phyloP scores from a whole-genome alignment of 768 basidiomycete genomes.

The Tulasnella sp. region DNA sequence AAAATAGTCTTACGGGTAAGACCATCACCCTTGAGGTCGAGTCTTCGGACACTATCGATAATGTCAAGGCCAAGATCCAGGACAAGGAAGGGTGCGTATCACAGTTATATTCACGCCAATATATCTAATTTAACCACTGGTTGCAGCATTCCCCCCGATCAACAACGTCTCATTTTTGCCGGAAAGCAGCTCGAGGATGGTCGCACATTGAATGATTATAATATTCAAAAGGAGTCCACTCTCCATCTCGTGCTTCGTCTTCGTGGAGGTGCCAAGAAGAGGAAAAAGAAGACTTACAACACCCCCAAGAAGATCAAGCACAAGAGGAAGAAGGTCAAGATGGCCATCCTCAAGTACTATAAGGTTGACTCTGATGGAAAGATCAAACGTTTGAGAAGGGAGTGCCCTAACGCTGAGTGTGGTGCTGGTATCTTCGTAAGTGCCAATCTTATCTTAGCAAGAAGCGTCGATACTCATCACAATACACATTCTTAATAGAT shows the following conservation, averaged over 20 bases:
- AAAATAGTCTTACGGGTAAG: slow-evolving; percentile 15
- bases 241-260: slow-evolving; percentile 92
- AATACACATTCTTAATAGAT: slow-evolving; percentile 42
- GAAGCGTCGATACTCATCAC: background rate
- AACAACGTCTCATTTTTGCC: slow-evolving; percentile 97
- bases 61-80: slow-evolving; percentile 95
- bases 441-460: no score
- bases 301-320: slow-evolving; percentile 99
- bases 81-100: slow-evolving; percentile 81
- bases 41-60: slow-evolving; percentile 94
- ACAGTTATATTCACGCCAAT: background rate
- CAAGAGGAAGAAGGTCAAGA: slow-evolving; percentile 99
- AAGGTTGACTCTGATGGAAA: slow-evolving; percentile 99
- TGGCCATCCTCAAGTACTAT: slow-evolving; percentile 99
- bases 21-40: slow-evolving; percentile 66
- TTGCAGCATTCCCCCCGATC: slow-evolving; percentile 73
- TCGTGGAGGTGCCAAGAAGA: slow-evolving; percentile 99
- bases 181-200: slow-evolving; percentile 99
- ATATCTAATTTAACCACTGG: background rate
- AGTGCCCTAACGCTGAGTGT: slow-evolving; percentile 57
- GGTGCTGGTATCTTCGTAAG: slow-evolving; percentile 48
- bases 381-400: slow-evolving; percentile 97
- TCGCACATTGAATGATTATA: slow-evolving; percentile 86
- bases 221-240: slow-evolving; percentile 99
- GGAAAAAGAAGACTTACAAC: slow-evolving; percentile 99